Percentiles rank a stretch among this genome's conserved stretches.
Evolutionary conservation across 371 early-diverging fungal genomes (phyloP).

Genomic region (Apophysomyces sp.): DNA sequence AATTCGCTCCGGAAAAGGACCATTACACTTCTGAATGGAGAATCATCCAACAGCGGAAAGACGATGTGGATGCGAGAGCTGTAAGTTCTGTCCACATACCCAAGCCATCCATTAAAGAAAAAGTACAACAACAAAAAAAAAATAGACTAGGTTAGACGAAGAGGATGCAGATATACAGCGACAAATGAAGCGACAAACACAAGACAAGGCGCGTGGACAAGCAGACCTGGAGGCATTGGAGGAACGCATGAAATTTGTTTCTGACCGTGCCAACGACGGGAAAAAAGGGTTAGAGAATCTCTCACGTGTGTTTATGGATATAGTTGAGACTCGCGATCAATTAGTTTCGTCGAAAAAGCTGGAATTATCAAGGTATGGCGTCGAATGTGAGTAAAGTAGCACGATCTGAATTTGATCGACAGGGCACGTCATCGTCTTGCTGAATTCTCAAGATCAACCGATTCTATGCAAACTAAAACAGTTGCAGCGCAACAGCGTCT

Average conservation of each 20-base stretch:
- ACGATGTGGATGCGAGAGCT: conserved; percentile 10
- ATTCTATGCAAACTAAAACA: conserved; percentile 1
- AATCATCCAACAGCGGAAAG: conserved; percentile 6
- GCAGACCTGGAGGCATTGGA: conserved; percentile 6
- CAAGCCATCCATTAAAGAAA: background rate
- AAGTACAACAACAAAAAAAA: background rate
- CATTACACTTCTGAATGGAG: conserved; percentile 5
- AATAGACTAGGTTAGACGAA: background rate
- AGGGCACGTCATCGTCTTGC: background rate
- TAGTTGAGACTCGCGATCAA: conserved; percentile 5
- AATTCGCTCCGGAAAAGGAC: conserved; percentile 11
- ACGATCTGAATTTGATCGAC: background rate
- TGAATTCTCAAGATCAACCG: background rate
- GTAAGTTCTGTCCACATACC: background rate
- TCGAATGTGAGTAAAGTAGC: background rate
- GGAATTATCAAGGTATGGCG: conserved; percentile 4
- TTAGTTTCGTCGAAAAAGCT: conserved; percentile 4
- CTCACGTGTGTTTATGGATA: background rate
- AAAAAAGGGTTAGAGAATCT: background rate
- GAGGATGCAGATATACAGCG: conserved; percentile 7
- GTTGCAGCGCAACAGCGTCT: conserved; percentile 6
- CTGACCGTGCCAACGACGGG: conserved; percentile 1
- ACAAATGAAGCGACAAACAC: conserved; percentile 6
- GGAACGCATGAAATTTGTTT: background rate
- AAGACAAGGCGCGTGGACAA: conserved; percentile 1